Evolutionary conservation across 352 stramenopile genomes (phyloP).

Genomic region (Globisporangium acanthophoron): DNA sequence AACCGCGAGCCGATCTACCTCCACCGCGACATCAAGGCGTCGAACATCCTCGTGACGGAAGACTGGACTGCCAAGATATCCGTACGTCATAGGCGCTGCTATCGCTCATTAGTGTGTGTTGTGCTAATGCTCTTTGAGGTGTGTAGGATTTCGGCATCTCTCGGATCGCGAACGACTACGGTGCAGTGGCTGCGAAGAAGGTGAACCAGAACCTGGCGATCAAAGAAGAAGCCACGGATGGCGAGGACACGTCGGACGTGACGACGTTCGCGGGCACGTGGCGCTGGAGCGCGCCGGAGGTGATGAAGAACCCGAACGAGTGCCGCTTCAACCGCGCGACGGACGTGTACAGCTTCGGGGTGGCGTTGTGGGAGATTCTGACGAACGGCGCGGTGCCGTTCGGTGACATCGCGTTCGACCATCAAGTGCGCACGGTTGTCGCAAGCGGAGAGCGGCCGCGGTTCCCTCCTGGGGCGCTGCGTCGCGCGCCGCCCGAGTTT

Average conservation of each 20-base stretch:
- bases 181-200: slow-evolving; percentile 32
- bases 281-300: slow-evolving; percentile 69
- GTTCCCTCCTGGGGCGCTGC: slow-evolving; percentile 29
- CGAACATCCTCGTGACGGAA: slow-evolving; percentile 69
- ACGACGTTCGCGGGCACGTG: slow-evolving; percentile 71
- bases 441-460: slow-evolving; percentile 45
- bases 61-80: slow-evolving; percentile 73
- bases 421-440: slow-evolving; percentile 59
- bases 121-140: background rate
- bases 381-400: slow-evolving; percentile 63
- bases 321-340: slow-evolving; percentile 66
- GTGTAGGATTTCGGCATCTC: slow-evolving; percentile 59
- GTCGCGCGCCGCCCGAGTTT: slow-evolving; percentile 48
- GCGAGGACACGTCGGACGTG: slow-evolving; percentile 29
- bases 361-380: slow-evolving; percentile 66
- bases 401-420: slow-evolving; percentile 57
- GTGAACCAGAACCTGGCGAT: slow-evolving; percentile 8
- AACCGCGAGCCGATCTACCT: slow-evolving; percentile 70
- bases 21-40: slow-evolving; percentile 68
- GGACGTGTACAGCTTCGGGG: slow-evolving; percentile 74
- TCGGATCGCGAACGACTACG: slow-evolving; percentile 62
- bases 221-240: slow-evolving; percentile 5
- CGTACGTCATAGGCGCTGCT: slow-evolving; percentile 5
- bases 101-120: background rate
- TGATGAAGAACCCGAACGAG: slow-evolving; percentile 65